phyloP scores from a whole-genome alignment of 495 filamentous ascomycete species.

The Hyaloscypha bicolor region DNA sequence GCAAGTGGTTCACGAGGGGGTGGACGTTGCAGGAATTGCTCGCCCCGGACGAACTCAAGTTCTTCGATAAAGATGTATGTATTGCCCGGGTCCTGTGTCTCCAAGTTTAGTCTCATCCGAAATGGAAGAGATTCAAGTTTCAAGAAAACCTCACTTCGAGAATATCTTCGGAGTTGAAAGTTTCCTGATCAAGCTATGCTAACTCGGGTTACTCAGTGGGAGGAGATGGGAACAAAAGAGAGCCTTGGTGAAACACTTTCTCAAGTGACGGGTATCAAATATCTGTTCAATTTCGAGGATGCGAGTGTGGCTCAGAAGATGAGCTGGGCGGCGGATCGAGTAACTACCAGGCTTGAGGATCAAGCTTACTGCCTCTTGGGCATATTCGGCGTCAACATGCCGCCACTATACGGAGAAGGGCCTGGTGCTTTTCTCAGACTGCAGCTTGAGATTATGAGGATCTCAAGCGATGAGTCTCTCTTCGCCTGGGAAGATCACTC shows the following conservation, averaged over 20 bases:
- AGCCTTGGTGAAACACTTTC: not conserved
- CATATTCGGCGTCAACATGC: constrained; percentile 21
- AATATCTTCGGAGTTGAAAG: too few relatives aligned
- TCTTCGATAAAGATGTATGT: constrained; percentile 1
- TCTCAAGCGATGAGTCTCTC: constrained; percentile 29
- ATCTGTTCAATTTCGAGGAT: not conserved
- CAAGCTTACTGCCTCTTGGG: constrained; percentile 16
- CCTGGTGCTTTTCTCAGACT: constrained; percentile 33
- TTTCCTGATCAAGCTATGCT: too few relatives aligned
- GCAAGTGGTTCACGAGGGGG: constrained; percentile 31
- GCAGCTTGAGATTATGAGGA: constrained; percentile 14
- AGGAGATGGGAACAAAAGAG: constrained; percentile 16
- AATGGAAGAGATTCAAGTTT: too few relatives aligned
- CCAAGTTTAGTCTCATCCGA: too few relatives aligned
- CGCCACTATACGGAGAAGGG: constrained; percentile 21
- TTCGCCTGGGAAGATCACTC: constrained; percentile 29
- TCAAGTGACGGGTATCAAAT: not conserved
- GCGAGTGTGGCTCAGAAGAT: constrained; percentile 21
- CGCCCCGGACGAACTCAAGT: constrained; percentile 9
- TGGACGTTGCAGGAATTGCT: constrained; percentile 35
- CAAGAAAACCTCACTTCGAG: too few relatives aligned
- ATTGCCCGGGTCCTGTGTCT: too few relatives aligned
- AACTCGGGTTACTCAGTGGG: not conserved
- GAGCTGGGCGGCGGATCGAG: constrained; percentile 33
- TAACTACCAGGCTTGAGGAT: constrained; percentile 24